Percentiles rank a stretch among this genome's conserved stretches.
Conservation (phyloP, 192 early-diverging fungal species). For the Rhizophagus prolifer region DNA sequence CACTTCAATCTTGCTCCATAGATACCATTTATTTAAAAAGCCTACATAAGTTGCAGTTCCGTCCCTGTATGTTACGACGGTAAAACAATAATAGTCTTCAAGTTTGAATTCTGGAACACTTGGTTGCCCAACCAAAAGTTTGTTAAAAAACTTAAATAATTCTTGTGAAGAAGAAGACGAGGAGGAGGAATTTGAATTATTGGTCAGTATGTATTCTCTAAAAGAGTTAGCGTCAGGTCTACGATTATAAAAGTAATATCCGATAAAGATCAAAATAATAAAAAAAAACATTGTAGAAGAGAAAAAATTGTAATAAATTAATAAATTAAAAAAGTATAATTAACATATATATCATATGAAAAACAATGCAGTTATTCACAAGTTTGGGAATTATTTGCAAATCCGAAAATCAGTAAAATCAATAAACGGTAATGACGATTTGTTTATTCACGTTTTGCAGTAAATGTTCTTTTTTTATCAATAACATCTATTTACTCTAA, state of each 20-base stretch:
- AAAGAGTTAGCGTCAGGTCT: neutral
- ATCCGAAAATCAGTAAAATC: too few relatives aligned
- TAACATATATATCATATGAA: too few relatives aligned
- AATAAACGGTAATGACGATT: too few relatives aligned
- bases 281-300: neutral
- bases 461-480: too few relatives aligned
- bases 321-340: too few relatives aligned
- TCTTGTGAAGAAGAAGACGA: neutral
- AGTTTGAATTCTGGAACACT: conserved; percentile 37
- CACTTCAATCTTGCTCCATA: conserved; percentile 36
- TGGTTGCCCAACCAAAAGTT: conserved; percentile 31
- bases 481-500: too few relatives aligned
- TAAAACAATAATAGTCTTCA: conserved; percentile 39
- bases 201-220: neutral
- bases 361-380: too few relatives aligned
- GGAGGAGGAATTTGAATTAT: neutral
- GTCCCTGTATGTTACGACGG: conserved; percentile 34
- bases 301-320: neutral
- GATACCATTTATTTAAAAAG: conserved; percentile 37
- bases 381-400: too few relatives aligned
- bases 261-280: neutral
- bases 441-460: too few relatives aligned
- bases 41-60: conserved; percentile 41
- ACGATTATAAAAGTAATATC: neutral
- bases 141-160: conserved; percentile 18